phyloP scores from a whole-genome alignment of 805 yeast genomes.

The Pichia californica region DNA sequence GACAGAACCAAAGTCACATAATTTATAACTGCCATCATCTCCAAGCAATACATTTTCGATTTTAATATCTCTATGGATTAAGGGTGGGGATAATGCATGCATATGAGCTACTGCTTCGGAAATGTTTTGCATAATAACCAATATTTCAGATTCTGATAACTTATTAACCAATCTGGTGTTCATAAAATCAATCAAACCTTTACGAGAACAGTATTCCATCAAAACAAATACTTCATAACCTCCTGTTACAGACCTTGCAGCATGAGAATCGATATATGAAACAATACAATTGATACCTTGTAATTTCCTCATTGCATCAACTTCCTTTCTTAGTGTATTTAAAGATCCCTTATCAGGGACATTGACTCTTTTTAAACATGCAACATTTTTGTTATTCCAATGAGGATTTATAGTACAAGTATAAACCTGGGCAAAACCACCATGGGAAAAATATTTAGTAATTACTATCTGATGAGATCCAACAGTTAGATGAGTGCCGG shows the following conservation, averaged over 20 bases:
- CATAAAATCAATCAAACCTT: conserved; percentile 77
- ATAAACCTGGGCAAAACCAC: conserved; percentile 81
- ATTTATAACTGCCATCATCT: conserved; percentile 50
- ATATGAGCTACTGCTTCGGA: conserved; percentile 71
- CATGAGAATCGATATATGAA: conserved; percentile 69
- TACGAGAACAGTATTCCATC: conserved; percentile 74
- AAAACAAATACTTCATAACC: conserved; percentile 74
- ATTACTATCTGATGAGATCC: conserved; percentile 43
- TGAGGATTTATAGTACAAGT: conserved; percentile 48
- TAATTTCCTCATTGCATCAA: conserved; percentile 69
- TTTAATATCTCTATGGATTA: conserved; percentile 74
- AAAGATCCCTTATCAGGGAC: conserved; percentile 68
- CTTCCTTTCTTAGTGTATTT: conserved; percentile 62
- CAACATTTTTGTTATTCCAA: conserved; percentile 36
- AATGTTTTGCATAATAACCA: conserved; percentile 62
- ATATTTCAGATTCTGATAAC: conserved; percentile 60
- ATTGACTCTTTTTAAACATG: conserved; percentile 67
- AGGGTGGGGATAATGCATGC: conserved; percentile 48
- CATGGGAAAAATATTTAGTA: conserved; percentile 37
- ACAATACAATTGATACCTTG: conserved; percentile 54
- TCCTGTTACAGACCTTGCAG: conserved; percentile 41
- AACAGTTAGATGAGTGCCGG: conserved; percentile 43
- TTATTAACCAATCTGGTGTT: conserved; percentile 61
- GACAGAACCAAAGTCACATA: conserved; percentile 82
- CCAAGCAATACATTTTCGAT: conserved; percentile 74